Evolutionary conservation across 2,329 filamentous ascomycete species (phyloP), one percentile per base, ranked within the genome.

Genomic region (Fusarium sp.): DNA sequence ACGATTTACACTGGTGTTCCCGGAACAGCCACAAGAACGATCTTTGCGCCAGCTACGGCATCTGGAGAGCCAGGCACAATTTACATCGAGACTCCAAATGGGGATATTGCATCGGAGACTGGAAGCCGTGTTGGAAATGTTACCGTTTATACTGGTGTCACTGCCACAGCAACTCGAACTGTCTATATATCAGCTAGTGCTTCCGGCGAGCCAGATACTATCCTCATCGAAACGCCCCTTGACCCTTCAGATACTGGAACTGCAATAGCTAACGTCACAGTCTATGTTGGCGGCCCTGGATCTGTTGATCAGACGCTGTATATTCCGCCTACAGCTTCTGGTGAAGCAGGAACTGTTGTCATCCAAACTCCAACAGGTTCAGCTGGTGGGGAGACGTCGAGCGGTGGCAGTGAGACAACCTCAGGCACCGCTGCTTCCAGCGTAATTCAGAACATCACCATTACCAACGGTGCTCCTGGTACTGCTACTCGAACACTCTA

Each of bases 171-270:
- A 12, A 39, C 54, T 0, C 52, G 39, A 5, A 62, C 59, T 5
- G 37, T 62, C 1, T 62, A 62, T 6, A 35, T 62, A 18, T 33
- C 59, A 15, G 50, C 61, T 8, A 39, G 49, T 5, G 21, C 29
- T 0, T 46, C 62, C 4, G 59, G 46, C 0, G 46, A 64, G 10
- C 29, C 41, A 1, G 62, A 47, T 4, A 64, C 48, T 5, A 5
- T 65, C 3, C 28, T 58, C 4, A 41, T 65, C 8, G 53, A 64
- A 13, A 59, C 47, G 3, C 65, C 59, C 2, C 64, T 35, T 1
- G 37, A 52, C 3, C 26, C 41, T 21, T 46, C 57, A 12, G 26
- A n/a, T 4, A 59, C 39, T 16, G 49, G 24, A 29, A 29, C 38
- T 8, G 4, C 16, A 8, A 23, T n/a, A 13, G 33, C 44, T 4